Percentiles rank a stretch among this genome's conserved stretches.
phyloP scores from a whole-genome alignment of 371 early-diverging fungal species.

The Haplosporangium sp. region DNA sequence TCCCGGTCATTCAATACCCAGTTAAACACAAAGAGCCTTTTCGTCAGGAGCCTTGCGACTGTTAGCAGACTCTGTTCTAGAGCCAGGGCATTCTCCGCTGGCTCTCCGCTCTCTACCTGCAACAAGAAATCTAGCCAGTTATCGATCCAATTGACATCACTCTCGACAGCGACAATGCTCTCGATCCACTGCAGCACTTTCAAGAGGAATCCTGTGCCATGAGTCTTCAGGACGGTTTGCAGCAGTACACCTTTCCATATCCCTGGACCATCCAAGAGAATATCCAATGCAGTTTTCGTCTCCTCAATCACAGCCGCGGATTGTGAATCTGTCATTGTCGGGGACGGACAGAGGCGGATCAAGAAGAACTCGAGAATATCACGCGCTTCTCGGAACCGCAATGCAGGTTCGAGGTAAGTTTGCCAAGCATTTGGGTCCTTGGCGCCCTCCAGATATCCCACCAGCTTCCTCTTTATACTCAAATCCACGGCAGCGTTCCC shows the following conservation, averaged over 20 bases:
- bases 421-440: constrained; percentile 17
- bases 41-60: constrained; percentile 17
- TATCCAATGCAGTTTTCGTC: constrained; percentile 38
- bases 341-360: constrained; percentile 21
- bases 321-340: not conserved
- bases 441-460: constrained; percentile 39
- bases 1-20: constrained; percentile 36
- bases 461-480: constrained; percentile 35
- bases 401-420: constrained; percentile 4
- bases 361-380: constrained; percentile 53
- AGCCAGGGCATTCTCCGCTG: constrained; percentile 8
- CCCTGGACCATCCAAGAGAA: constrained; percentile 31
- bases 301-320: constrained; percentile 8
- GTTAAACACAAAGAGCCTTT: constrained; percentile 30
- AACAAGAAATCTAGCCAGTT: constrained; percentile 34
- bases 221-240: constrained; percentile 26
- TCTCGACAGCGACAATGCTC: constrained; percentile 16
- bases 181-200: constrained; percentile 44
- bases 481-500: constrained; percentile 21
- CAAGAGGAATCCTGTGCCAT: constrained; percentile 27
- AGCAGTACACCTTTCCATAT: constrained; percentile 38
- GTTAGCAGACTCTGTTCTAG: constrained; percentile 38
- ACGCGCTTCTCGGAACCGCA: constrained; percentile 40
- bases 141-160: constrained; percentile 26
- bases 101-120: constrained; percentile 13